Evolutionary conservation across 768 basidiomycete genomes (phyloP).

Genomic region (Suillus subluteus): DNA sequence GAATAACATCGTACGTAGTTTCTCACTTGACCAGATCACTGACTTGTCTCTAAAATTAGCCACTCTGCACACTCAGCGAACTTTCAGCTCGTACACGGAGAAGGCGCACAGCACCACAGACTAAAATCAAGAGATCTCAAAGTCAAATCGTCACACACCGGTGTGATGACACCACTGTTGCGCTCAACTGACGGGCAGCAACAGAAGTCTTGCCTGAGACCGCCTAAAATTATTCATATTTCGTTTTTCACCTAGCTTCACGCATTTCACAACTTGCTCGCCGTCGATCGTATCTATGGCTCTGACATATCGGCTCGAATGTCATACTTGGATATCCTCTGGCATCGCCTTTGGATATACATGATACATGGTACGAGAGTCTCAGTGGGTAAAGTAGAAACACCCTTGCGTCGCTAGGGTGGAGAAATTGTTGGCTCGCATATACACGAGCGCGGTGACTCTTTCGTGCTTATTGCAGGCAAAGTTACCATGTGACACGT

Average conservation of each 20-base stretch:
- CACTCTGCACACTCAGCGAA: not conserved
- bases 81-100: not conserved
- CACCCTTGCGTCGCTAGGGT: not conserved
- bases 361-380: no score
- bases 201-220: not conserved
- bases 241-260: not conserved
- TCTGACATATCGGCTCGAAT: not conserved
- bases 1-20: not conserved
- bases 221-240: not conserved
- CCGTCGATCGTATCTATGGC: not conserved
- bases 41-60: not conserved
- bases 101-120: not conserved
- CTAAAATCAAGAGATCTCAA: not conserved
- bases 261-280: not conserved
- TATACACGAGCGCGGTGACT: not conserved
- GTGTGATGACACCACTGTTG: not conserved
- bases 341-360: not conserved
- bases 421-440: not conserved
- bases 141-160: not conserved
- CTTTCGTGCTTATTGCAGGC: not conserved
- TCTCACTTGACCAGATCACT: not conserved
- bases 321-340: not conserved
- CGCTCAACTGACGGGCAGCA: not conserved
- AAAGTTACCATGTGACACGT: not conserved
- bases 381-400: not conserved